Base-by-base conservation (phyloP, 2,329 filamentous ascomycete genomes). In the Fusarium staphyleae region DNA sequence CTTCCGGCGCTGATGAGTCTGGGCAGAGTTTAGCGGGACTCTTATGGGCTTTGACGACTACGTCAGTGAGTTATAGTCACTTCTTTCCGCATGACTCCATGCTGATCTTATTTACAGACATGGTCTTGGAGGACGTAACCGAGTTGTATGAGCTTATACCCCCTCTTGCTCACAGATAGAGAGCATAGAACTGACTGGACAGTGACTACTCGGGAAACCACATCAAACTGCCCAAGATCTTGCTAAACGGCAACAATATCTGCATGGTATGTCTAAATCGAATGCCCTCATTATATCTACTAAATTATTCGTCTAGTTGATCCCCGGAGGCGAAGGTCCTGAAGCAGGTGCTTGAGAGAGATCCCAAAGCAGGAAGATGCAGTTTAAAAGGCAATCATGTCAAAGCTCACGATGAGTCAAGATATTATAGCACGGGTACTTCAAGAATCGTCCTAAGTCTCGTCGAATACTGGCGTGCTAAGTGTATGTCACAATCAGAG, bases 21-120 rank as follows among this genome's bases (percentile, higher is more conserved):
- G 24, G 51, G 36, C 72, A 98, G 95, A 99, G 76, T 99, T 99
- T 78, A 91, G 90, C 66, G 95, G 95, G 48, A 97, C 91, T 7
- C 82, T 99, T 19, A 85, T 96, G 48, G 95, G 95, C 3, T 99
- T 99, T 69, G 95, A 99, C 73, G 95, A 99, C 83, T 99, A 98
- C 79, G 95, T 99, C 83, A 99, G 93, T 97, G 83, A 80, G 93
- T 96, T 46, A 8, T 30, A 14, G 4, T 15, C 26, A 13, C 6
- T 28, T 10, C 9, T n/a, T 5, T 9, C 12, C 5, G 13, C 3
- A 15, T 15, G 9, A 8, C n/a, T 3, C 3, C n/a, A 29, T 46
- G 30, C 66, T 72, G 39, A 71, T 60, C 39, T 30, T 45, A 49
- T 60, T 57, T 32, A 45, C 65, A 98, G 93, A 99, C 76, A 99